Base-by-base conservation (phyloP, 352 stramenopile genomes). In the Pythium coloratum region DNA sequence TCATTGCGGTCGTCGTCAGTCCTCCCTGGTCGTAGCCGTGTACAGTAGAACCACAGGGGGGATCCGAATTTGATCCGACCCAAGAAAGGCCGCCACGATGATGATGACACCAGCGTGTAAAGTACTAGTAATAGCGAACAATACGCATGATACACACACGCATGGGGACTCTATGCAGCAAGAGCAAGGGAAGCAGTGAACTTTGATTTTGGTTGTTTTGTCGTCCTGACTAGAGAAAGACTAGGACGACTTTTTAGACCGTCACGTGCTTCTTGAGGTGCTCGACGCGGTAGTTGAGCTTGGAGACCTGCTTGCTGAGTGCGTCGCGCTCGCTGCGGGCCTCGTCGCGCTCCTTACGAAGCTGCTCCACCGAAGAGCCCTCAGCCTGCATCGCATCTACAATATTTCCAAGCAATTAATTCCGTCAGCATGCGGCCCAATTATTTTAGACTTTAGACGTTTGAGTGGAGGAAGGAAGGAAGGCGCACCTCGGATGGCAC, bases 251-350 rank as follows among this genome's bases (percentile, higher is more conserved):
- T 24, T 24, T 24, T 44, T 80, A 74, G 62, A 88, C 72, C 1
- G 66, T 68, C 51, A 94, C 76, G 61, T 92, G 81, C 68, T 88
- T 78, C 74, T 89, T 87, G 33, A 94, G 78, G 61, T 94, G 86
- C 30, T 84, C 64, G 42, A 94, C 74, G 60, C 83, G 86, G 70
- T 94, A 94, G 70, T 81, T 88, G 68, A 94, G 82, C 68, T 94
- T 94, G 57, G 76, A 62, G 44, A 94, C 83, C 71, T 92, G 81
- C 71, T 89, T 90, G 65, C 84, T 67, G 7, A 92, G 71, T 16
- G 69, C 71, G 51, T 89, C 82, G 59, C 81, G 78, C 66, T 94
- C 86, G 40, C 32, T 65, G 51, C 75, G 76, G 49, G 84, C 81
- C 32, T 78, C 76, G 32, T 89, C 82, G 58, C 82, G 80, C 69